A percentile compares a stretch with the other conserved stretches of the same genome.
Conservation (phyloP, 2,329 filamentous ascomycete species). For the Dactylellina haptotyla region DNA sequence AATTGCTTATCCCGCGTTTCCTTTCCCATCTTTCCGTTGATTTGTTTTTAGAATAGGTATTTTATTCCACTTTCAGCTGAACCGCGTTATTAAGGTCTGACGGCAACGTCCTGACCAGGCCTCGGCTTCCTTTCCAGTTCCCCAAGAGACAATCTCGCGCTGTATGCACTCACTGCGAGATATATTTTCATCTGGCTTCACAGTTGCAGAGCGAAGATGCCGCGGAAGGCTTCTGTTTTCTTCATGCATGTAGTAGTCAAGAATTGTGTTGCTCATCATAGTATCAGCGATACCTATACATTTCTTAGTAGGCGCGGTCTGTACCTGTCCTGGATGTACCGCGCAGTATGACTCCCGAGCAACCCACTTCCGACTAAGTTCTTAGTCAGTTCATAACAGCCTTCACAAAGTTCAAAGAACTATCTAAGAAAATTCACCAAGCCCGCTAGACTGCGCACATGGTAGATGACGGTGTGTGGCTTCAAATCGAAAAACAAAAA, state of each 20-base stretch:
- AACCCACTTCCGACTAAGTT: no score
- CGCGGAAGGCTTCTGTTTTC: background rate
- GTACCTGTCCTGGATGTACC: no score
- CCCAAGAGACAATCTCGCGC: conserved; percentile 15
- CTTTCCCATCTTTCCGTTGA: no score
- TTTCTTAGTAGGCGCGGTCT: conserved; percentile 19
- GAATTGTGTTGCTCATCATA: conserved; percentile 31
- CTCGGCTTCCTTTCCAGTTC: conserved; percentile 42
- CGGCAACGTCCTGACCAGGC: background rate
- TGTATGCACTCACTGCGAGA: background rate
- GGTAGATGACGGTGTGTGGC: no score
- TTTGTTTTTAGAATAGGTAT: background rate
- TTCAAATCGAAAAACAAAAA: no score
- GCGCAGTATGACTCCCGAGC: background rate
- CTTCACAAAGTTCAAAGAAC: no score
- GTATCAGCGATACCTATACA: conserved; percentile 35
- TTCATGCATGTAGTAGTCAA: conserved; percentile 12
- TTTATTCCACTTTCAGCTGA: conserved; percentile 12
- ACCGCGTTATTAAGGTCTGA: background rate
- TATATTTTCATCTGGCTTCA: no score
- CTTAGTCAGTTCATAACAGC: no score
- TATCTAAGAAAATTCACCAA: no score
- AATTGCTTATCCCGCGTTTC: conserved; percentile 27
- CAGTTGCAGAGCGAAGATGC: background rate
- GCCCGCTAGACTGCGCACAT: no score